phyloP scores from a whole-genome alignment of 495 filamentous ascomycete genomes.

The Chlorociboria aeruginascens region DNA sequence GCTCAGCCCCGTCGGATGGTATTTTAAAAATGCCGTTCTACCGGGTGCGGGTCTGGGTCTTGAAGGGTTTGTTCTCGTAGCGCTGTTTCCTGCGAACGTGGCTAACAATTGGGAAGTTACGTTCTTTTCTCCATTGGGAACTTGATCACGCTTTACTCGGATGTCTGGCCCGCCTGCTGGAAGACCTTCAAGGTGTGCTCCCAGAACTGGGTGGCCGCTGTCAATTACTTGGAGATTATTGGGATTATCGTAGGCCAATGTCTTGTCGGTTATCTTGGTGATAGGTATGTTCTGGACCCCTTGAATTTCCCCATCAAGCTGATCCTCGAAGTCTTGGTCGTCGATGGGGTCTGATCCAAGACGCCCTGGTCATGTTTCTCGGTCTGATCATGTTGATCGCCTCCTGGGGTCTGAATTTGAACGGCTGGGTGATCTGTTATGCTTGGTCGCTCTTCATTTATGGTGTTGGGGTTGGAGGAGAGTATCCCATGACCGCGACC shows the following conservation, averaged over 20 bases:
- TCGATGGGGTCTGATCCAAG: slow-evolving; percentile 85
- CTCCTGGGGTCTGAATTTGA: slow-evolving; percentile 68
- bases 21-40: slow-evolving; percentile 76
- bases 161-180: slow-evolving; percentile 67
- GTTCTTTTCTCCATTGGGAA: slow-evolving; percentile 93
- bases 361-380: slow-evolving; percentile 84
- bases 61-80: slow-evolving; percentile 46
- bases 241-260: slow-evolving; percentile 87
- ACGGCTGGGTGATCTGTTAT: slow-evolving; percentile 91
- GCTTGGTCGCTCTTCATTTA: slow-evolving; percentile 86
- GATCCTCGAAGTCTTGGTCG: slow-evolving; percentile 54
- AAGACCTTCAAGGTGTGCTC: slow-evolving; percentile 46
- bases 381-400: slow-evolving; percentile 79
- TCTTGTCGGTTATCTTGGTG: slow-evolving; percentile 48
- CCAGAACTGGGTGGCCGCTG: slow-evolving; percentile 58
- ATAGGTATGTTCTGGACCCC: slow-evolving; percentile 14
- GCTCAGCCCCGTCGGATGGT: slow-evolving; percentile 65
- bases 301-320: background rate
- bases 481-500: slow-evolving; percentile 94
- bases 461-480: slow-evolving; percentile 80
- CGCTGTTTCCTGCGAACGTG: background rate
- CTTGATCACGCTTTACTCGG: slow-evolving; percentile 60
- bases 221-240: slow-evolving; percentile 75
- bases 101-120: slow-evolving; percentile 31
- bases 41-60: slow-evolving; percentile 80